phyloP scores from a whole-genome alignment of 2,329 filamentous ascomycete genomes.

The Aspergillus sclerotialis region DNA sequence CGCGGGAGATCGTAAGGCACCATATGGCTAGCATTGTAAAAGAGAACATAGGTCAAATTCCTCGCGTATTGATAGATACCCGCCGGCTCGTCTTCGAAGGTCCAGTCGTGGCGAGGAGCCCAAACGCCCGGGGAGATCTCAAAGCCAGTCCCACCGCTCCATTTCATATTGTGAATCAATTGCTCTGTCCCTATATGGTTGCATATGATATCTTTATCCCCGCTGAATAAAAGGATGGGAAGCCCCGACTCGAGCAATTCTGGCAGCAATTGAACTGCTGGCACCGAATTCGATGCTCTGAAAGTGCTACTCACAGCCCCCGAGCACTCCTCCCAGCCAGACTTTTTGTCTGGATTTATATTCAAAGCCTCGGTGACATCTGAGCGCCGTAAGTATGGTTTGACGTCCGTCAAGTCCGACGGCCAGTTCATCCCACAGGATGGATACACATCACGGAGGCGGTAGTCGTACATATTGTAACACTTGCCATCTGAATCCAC shows the following conservation, averaged over 20 bases:
- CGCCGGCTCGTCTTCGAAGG: slow-evolving; percentile 78
- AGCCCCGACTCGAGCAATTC: slow-evolving; percentile 65
- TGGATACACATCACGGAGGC: slow-evolving; percentile 69
- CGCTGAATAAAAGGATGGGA: slow-evolving; percentile 81
- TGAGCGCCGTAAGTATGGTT: slow-evolving; percentile 73
- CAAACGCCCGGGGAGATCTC: slow-evolving; percentile 79
- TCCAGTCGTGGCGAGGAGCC: slow-evolving; percentile 91
- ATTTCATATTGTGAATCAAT: slow-evolving; percentile 81
- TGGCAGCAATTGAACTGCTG: slow-evolving; percentile 68
- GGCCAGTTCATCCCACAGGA: slow-evolving; percentile 98
- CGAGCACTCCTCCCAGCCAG: slow-evolving; percentile 88
- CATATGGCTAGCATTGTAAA: slow-evolving; percentile 97
- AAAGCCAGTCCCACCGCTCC: slow-evolving; percentile 88
- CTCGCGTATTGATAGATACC: slow-evolving; percentile 92
- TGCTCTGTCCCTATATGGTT: slow-evolving; percentile 93
- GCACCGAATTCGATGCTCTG: slow-evolving; percentile 60
- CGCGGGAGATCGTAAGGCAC: slow-evolving; percentile 90
- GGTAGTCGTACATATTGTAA: slow-evolving; percentile 95
- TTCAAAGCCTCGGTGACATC: slow-evolving; percentile 78
- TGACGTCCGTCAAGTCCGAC: slow-evolving; percentile 69
- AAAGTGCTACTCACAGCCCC: slow-evolving; percentile 71
- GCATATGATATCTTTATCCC: slow-evolving; percentile 90
- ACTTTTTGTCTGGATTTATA: slow-evolving; percentile 70
- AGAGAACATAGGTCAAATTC: slow-evolving; percentile 91
- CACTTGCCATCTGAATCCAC: slow-evolving; percentile 54